Base-by-base conservation (phyloP, 2,329 filamentous ascomycete species). In the Pseudocercospora crystallina region DNA sequence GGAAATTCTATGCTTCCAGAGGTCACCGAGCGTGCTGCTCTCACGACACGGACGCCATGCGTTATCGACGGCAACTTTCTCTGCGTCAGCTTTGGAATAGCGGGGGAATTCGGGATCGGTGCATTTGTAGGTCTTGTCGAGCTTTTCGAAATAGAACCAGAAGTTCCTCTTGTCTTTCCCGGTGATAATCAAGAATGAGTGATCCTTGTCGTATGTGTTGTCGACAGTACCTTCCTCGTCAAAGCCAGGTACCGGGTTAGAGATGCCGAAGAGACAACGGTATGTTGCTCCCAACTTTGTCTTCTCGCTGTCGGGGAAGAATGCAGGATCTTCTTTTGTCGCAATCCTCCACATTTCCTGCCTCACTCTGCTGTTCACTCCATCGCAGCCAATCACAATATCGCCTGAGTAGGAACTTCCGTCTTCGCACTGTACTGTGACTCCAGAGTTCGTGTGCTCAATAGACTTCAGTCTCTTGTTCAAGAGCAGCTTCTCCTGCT, bases 261-360 rank as follows among this genome's bases (percentile, higher is more conserved):
- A 65, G 11, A 73, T 73, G 5, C 72, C 71, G 38, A 71, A 74
- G n/a, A 66, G 66, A 55, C 70, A 73, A 9, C 56, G 53, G 34
- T 71, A 73, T 30, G 56, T 51, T 8, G 58, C 59, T 31, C 47
- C 35, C 38, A 63, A 48, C 10, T 36, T 59, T 14, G 37, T 50
- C 34, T 56, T 56, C 13, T 64, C 61, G 15, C 56, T 47, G 5
- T 20, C 42, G 1, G 53, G 35, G 36, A 63, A 56, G 30, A 47
- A 53, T 1, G 45, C 47, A 1, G 59, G 50, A 11, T 53, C 43
- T 3, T 47, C 20, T 7, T 56, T 35, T 13, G 48, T 47, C 3
- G 57, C 55, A 14, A 54, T 50, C 8, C 61, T 53, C 60, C 60
- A 64, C 60, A 64, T 64, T 36, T 62, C 60, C 5, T 51, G 46